Base-by-base conservation (phyloP, 208 protist genomes). In the Acanthamoeba triangularis region DNA sequence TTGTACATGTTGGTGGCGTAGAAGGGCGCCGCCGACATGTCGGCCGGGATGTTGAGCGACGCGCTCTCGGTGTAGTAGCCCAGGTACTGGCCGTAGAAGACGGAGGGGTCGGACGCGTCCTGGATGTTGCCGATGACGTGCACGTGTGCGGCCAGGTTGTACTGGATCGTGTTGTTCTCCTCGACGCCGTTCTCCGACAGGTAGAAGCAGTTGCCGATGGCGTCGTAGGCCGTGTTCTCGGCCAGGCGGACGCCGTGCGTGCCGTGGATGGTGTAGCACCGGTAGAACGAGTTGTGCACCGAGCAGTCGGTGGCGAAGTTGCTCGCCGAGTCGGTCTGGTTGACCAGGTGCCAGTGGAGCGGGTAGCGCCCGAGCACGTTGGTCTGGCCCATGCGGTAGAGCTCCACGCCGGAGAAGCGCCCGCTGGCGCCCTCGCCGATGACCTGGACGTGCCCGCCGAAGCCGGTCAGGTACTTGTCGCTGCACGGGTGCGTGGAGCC, bases 1-100 rank as follows among this genome's bases (percentile, higher is more conserved):
- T 98, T 98, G 28, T 96, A 95, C 28, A 91, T 95, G 88, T 98
- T 98, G 52, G 97, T 96, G 28, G 97, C 95, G 90, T 98, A 98
- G 78, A 97, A 97, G 30, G 52, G 37, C 18, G 95, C 67, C 8
- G 97, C 97, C 25, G 95, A 80, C 23, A 33, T 44, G 93, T 98
- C 97, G 4, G 20, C 96, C 37, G n/a, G 49, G 47, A 78, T 97
- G 47, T 93, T 72, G 94, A 61, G 69, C 69, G 69, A 80, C 35
- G 33, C 0, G 30, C 11, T 80, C 0, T 47, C 3, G 35, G 30
- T 47, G 33, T 80, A 80, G 69, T 49, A 80, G 33, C 35, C 13
- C 11, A 80, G 69, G 69, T 41, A 44, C 69, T 78, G 69, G 69
- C 69, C 69, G 65, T 74, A 74, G 65, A 74, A 74, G 3, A 33